Base-by-base conservation (phyloP, 495 filamentous ascomycete species). In the Daldinia grandis region DNA sequence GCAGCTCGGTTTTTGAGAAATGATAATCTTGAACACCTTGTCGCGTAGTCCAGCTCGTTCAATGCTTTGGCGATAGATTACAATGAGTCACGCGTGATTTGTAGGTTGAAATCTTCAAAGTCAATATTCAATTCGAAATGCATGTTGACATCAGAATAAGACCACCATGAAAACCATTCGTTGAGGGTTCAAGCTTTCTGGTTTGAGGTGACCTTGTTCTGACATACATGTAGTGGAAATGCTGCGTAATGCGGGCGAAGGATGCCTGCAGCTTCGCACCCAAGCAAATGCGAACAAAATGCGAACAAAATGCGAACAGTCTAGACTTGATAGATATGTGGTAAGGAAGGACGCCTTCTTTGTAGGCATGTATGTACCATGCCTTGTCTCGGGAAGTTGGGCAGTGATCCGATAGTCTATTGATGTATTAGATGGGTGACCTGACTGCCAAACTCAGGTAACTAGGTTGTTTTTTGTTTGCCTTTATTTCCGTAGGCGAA, bases 81-180 rank as follows among this genome's bases (percentile, higher is more conserved):
- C 38, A 17, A 17, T 8, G n/a, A 40, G 5, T 15, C 7, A 24
- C 10, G 42, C 42, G 12, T 12, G 42, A 24, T 9, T 24, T 47
- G 19, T 9, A 21, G 19, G 42, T 47, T 8, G 17, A 24, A 47
- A 24, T 47, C 42, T 24, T 47, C 19, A 47, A 21, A 4, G 19
- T 24, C 42, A 14, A 47, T 21, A 24, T 24, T 47, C 28, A 19
- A 31, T 12, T 64, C 30, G 14, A 28, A 54, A 67, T 68, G 69
- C 69, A 65, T 17, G 51, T 60, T 72, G 69, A 72, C 69, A 72
- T 72, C 69, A 72, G 64, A 65, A 68, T 72, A 58, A 68, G 64
- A 30, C 57, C 64, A 68, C 51, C 14, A 3, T 28, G 31, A 19
- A 44, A 60, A 35, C 9, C 31, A 47, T 28, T 8, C 24, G 21